Percentiles rank a stretch among this genome's conserved stretches.
Conservation (phyloP, 768 basidiomycete species). For the Astraeus odoratus region DNA sequence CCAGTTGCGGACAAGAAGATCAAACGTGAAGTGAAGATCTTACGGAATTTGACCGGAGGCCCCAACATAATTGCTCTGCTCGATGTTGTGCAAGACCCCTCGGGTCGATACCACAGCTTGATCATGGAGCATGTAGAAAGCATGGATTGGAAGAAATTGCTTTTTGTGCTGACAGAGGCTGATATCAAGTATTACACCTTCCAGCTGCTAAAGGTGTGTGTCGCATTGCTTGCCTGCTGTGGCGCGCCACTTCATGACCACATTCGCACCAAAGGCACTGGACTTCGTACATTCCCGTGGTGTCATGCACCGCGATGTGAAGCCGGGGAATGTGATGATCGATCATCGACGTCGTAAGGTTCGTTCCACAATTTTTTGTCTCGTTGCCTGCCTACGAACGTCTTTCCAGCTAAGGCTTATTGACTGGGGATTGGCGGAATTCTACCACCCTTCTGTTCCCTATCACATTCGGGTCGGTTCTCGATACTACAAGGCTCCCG, state of each 20-base stretch:
- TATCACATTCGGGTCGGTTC: constrained; percentile 70
- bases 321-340: constrained; percentile 71
- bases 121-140: constrained; percentile 66
- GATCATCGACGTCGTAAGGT: constrained; percentile 58
- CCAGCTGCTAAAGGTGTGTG: constrained; percentile 49
- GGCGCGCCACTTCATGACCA: background rate
- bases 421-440: constrained; percentile 75
- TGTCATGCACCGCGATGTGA: constrained; percentile 66
- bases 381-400: background rate
- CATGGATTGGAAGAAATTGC: constrained; percentile 58
- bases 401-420: constrained; percentile 45
- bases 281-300: constrained; percentile 68
- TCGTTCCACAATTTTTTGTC: constrained; percentile 9
- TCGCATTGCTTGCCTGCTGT: background rate
- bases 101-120: constrained; percentile 54
- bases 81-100: constrained; percentile 64
- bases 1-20: constrained; percentile 63
- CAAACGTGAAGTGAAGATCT: constrained; percentile 69
- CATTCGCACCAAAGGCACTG: constrained; percentile 36
- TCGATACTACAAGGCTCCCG: constrained; percentile 70
- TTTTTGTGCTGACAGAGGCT: constrained; percentile 49
- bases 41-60: constrained; percentile 62
- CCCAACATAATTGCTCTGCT: constrained; percentile 61
- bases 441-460: constrained; percentile 63
- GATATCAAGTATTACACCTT: constrained; percentile 65